A percentile compares a stretch with the other conserved stretches of the same genome.
phyloP scores from a whole-genome alignment of 192 early-diverging fungal genomes.

The Coemansia sp. region DNA sequence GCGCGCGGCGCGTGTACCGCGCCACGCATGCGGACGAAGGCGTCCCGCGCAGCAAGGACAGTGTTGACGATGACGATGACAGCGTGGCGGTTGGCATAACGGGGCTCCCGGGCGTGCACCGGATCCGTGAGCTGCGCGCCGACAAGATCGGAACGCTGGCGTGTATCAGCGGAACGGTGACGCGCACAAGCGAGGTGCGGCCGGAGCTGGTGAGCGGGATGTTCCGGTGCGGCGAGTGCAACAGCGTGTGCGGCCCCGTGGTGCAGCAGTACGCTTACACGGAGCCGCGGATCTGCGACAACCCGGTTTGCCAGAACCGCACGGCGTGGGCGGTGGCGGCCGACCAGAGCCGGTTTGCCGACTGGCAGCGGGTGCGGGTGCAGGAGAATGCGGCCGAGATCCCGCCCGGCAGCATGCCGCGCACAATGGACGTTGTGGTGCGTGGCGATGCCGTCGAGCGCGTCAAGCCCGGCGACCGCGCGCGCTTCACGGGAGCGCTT shows the following conservation, averaged over 20 bases:
- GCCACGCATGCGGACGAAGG: slow-evolving; percentile 21
- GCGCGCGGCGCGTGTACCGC: slow-evolving; percentile 77
- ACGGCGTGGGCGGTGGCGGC: slow-evolving; percentile 76
- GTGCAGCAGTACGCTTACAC: slow-evolving; percentile 97
- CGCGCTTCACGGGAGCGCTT: slow-evolving; percentile 82
- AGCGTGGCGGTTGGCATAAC: slow-evolving; percentile 63
- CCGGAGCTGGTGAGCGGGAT: slow-evolving; percentile 91
- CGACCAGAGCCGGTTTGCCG: slow-evolving; percentile 85
- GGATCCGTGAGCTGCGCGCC: slow-evolving; percentile 84
- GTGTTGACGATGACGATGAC: neutral
- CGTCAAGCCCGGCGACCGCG: slow-evolving; percentile 94
- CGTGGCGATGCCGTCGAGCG: slow-evolving; percentile 90
- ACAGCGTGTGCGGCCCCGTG: slow-evolving; percentile 74
- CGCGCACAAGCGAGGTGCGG: slow-evolving; percentile 93
- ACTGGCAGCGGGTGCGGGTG: slow-evolving; percentile 97
- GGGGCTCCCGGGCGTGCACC: slow-evolving; percentile 59
- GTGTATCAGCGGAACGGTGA: slow-evolving; percentile 89
- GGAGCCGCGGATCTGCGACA: slow-evolving; percentile 86
- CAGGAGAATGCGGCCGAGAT: slow-evolving; percentile 97
- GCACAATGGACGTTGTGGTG: slow-evolving; percentile 93
- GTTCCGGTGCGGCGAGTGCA: slow-evolving; percentile 88
- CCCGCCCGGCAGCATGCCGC: slow-evolving; percentile 95
- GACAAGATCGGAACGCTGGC: slow-evolving; percentile 80
- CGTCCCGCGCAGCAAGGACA: neutral
- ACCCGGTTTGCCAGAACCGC: slow-evolving; percentile 79